These are phyloP conservation scores for Ophiostoma sp. DNA, from an alignment of 2,329 filamentous ascomycete genomes.

Conservation along the genomic window DNA sequence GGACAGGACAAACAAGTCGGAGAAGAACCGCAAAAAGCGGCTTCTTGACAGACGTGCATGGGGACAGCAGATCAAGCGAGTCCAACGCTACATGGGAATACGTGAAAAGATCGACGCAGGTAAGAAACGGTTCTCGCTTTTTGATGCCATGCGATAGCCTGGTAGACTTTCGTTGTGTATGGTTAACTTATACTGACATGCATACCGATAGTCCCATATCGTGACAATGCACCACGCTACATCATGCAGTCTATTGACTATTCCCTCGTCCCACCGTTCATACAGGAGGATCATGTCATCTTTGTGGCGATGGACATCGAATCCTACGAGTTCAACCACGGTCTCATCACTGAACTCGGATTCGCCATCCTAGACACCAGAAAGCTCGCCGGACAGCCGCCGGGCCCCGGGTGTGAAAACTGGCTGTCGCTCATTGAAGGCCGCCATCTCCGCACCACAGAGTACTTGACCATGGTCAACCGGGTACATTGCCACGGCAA, in stretches of 20 bases:
- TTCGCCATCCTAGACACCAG: conserved; percentile 76
- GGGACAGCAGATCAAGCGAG: conserved; percentile 46
- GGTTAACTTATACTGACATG: background rate
- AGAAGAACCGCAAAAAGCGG: conserved; percentile 30
- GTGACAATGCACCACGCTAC: background rate
- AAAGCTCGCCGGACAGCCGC: conserved; percentile 53
- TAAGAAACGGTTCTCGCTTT: background rate
- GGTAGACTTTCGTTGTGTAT: background rate
- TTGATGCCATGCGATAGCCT: background rate
- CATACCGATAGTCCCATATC: background rate
- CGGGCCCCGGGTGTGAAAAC: conserved; percentile 60
- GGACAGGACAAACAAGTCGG: conserved; percentile 44
- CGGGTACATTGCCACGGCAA: conserved; percentile 68
- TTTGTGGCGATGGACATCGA: conserved; percentile 84
- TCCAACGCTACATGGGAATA: conserved; percentile 71
- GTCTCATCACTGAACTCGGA: conserved; percentile 79
- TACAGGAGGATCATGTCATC: conserved; percentile 57
- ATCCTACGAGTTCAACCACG: conserved; percentile 67
- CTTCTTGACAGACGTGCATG: background rate
- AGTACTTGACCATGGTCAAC: conserved; percentile 69
- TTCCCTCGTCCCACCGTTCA: background rate
- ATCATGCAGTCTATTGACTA: background rate
- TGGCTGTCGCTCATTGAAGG: conserved; percentile 70
- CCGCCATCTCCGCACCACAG: conserved; percentile 74
- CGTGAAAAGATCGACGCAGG: conserved; percentile 39